A percentile compares a stretch with the other conserved stretches of the same genome.
These are phyloP conservation scores for Trametes versicolor DNA, from an alignment of 1,284 basidiomycete species.

Conservation along the genomic window DNA sequence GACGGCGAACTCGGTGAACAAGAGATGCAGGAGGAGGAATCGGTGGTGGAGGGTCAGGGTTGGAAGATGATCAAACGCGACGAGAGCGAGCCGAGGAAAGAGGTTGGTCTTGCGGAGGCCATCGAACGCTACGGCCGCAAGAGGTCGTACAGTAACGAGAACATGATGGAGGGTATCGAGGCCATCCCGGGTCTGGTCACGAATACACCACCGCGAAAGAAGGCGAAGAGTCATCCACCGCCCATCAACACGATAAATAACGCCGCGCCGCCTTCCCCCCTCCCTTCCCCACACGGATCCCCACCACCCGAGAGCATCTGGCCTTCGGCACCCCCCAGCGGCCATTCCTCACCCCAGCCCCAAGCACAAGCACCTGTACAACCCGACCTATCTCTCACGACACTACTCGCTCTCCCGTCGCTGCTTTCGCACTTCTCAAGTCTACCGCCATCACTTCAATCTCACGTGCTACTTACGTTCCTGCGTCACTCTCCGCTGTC, in stretches of 20 bases:
- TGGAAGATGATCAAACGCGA: conserved; percentile 80
- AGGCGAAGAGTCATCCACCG: conserved; percentile 67
- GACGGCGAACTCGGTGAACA: conserved; percentile 70
- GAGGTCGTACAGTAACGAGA: conserved; percentile 72
- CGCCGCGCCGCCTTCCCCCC: conserved; percentile 81
- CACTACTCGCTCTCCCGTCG: conserved; percentile 81
- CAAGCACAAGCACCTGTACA: conserved; percentile 74
- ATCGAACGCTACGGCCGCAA: conserved; percentile 85
- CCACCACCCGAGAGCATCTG: conserved; percentile 77
- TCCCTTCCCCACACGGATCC: conserved; percentile 84
- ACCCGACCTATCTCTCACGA: conserved; percentile 79
- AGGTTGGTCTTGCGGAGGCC: conserved; percentile 77
- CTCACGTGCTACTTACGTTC: conserved; percentile 86
- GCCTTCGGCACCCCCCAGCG: conserved; percentile 81
- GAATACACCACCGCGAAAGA: conserved; percentile 77
- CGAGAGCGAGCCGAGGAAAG: conserved; percentile 59
- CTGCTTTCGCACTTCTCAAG: conserved; percentile 78
- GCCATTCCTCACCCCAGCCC: conserved; percentile 72
- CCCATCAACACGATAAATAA: conserved; percentile 68
- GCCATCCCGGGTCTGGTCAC: conserved; percentile 57
- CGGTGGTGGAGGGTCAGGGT: conserved; percentile 68
- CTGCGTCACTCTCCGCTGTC: conserved; percentile 86
- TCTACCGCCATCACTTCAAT: conserved; percentile 80
- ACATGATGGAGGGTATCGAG: conserved; percentile 84
- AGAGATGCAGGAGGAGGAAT: conserved; percentile 77